Base-by-base conservation (phyloP, 495 filamentous ascomycete genomes). In the Poronia punctata region DNA sequence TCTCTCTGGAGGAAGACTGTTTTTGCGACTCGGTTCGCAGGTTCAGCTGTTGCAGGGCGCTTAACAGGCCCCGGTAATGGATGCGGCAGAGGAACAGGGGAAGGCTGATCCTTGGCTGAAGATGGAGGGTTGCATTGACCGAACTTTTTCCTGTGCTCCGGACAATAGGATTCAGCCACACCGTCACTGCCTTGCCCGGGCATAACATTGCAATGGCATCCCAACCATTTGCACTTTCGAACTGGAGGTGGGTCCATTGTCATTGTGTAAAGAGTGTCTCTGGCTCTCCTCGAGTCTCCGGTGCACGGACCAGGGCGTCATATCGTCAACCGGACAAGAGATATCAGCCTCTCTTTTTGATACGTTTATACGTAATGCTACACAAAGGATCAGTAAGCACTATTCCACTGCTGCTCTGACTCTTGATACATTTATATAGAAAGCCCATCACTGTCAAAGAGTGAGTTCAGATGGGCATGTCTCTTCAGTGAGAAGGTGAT, bases 181-280 rank as follows among this genome's bases (percentile, higher is more conserved):
- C n/a, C n/a, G n/a, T n/a, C n/a, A n/a, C n/a, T 6, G 16, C 35
- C 28, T 33, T 35, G 27, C 11, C 2, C 14, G 1, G 14, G 2
- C 10, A 33, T 15, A 26, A 27, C 21, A 18, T 12, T 31, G 4
- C 27, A 22, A 45, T 10, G 12, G 28, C 42, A 35, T 27, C 40
- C 42, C 14, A 25, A 21, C 42, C 42, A 45, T 24, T 21, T 30
- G 35, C 42, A 45, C 22, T 8, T 38, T 24, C 23, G 42, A 24
- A 8, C 21, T 32, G 24, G 25, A 38, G 23, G 14, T 14, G 25
- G 21, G 35, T 37, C 42, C 42, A 45, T 45, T 16, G 34, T 30
- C n/a, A n/a, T n/a, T n/a, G 28, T 15, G 26, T 19, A 10, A 33
- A 33, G 16, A 38, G 17, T 16, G 35, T 22, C 5, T 23, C 21